Evolutionary conservation across 2,329 filamentous ascomycete species (phyloP), one percentile per base, ranked within the genome.

Genomic region (Venturia aucupariae): DNA sequence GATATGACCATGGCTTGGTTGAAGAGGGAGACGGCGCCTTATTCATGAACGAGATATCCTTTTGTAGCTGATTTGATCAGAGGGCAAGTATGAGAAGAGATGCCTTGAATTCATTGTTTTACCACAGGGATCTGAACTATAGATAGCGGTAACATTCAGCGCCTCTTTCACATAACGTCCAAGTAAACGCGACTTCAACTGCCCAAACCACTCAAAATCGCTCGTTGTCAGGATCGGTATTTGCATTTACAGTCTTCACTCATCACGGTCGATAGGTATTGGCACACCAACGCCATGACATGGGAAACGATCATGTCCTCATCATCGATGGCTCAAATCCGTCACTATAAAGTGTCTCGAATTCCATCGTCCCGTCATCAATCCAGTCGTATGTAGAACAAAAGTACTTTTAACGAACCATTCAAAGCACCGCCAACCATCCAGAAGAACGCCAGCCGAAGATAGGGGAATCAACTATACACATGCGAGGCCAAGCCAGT

Each of bases 1-100:
- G 78, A 85, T 60, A 73, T 89, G 69, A 90, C 90, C 1, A 78
- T 84, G 75, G 84, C 83, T 64, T 99, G 93, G 93, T 79, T 99
- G 70, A 84, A 90, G 78, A 85, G 90, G 71, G 94, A 99, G 79
- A 95, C 90, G n/a, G 81, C 83, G 71, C 84, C 86, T 27, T 63
- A 42, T 42, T 63, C 35, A 38, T 44, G 32, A 54, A 46, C n/a
- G 44, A 46, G 44, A 46, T 46, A 46, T 24, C n/a, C 44, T n/a
- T 51, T 51, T 27, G 22, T 13, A 22, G 7, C n/a, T n/a, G 13
- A 22, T 4, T 13, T 48, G 44, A 8, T 22, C 24, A 38, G 35
- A 3, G 35, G n/a, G n/a, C n/a, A n/a, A n/a, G n/a, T n/a, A n/a
- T 38, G 35, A 38, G 2, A 3, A 7, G 35, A 38, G 35, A 1